Evolutionary conservation across 1,284 basidiomycete species (phyloP).

Genomic region (Ceratobasidium sp.): DNA sequence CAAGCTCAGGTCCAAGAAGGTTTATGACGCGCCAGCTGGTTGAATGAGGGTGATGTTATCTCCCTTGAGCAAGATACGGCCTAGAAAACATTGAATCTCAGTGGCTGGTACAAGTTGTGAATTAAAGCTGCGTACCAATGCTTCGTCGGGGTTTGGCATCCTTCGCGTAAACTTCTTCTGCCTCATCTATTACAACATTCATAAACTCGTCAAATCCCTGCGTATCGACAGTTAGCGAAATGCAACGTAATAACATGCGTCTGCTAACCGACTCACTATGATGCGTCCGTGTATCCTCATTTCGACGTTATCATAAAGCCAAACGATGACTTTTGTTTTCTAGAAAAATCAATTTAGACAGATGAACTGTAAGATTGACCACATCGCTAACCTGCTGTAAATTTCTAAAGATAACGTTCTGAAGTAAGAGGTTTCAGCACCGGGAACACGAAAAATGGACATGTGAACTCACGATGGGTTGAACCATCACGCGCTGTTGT

Average conservation of each 20-base stretch:
- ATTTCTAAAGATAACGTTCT: slow-evolving; percentile 99
- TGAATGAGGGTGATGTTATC: slow-evolving; percentile 97
- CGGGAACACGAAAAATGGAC: not conserved
- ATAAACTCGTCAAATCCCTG: slow-evolving; percentile 99
- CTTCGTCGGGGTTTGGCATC: slow-evolving; percentile 84
- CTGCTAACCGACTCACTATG: slow-evolving; percentile 72
- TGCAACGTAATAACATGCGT: slow-evolving; percentile 16
- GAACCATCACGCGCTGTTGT: slow-evolving; percentile 96
- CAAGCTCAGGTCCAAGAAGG: not conserved
- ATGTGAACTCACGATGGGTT: slow-evolving; percentile 83
- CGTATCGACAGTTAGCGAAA: slow-evolving; percentile 45
- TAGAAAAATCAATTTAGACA: slow-evolving; percentile 53
- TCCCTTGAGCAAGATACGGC: slow-evolving; percentile 92
- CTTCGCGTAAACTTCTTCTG: slow-evolving; percentile 91
- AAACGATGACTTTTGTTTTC: slow-evolving; percentile 89
- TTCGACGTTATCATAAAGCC: slow-evolving; percentile 97
- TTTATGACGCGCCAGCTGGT: slow-evolving; percentile 52
- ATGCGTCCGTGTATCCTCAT: slow-evolving; percentile 98
- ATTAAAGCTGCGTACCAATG: slow-evolving; percentile 66
- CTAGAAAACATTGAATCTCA: slow-evolving; percentile 57
- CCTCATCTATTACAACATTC: slow-evolving; percentile 98
- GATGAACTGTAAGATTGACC: not conserved
- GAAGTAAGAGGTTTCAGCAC: slow-evolving; percentile 48
- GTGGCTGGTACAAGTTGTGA: not conserved
- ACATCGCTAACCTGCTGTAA: slow-evolving; percentile 67